phyloP scores from a whole-genome alignment of 1,284 basidiomycete genomes.

The Fistulinella cinereoalba region DNA sequence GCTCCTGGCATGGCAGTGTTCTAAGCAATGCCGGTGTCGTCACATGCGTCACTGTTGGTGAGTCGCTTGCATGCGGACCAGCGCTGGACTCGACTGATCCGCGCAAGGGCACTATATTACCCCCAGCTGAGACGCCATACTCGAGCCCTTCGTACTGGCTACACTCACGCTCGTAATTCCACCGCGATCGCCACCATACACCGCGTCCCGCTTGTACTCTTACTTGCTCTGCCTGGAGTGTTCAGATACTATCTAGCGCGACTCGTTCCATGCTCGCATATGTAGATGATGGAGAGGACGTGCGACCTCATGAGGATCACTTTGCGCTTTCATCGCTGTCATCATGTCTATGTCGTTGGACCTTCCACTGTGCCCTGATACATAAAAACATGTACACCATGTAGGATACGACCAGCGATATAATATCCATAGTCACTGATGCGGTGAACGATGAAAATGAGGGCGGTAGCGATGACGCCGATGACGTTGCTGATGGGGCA shows the following conservation, averaged over 20 bases:
- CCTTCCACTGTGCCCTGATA: constrained; percentile 5
- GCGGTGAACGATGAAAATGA: neutral
- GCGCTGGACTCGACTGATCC: constrained; percentile 1
- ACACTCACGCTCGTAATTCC: constrained; percentile 17
- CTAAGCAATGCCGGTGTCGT: constrained; percentile 5
- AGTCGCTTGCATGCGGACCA: constrained; percentile 2
- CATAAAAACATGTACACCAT: constrained; percentile 27
- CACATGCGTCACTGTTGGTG: constrained; percentile 17
- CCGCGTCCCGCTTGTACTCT: constrained; percentile 10
- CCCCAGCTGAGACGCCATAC: constrained; percentile 18
- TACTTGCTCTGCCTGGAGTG: constrained; percentile 9
- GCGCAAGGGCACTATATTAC: constrained; percentile 16
- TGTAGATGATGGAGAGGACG: constrained; percentile 23
- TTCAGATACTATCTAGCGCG: constrained; percentile 1
- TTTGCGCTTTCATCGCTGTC: constrained; percentile 17
- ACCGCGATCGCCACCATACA: constrained; percentile 12
- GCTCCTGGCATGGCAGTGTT: neutral
- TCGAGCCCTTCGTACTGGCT: constrained; percentile 22
- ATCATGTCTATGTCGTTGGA: constrained; percentile 19
- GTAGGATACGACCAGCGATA: constrained; percentile 32
- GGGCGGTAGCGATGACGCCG: neutral
- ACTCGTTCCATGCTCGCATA: constrained; percentile 9
- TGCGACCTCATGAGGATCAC: constrained; percentile 17
- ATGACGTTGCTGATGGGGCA: constrained; percentile 4
- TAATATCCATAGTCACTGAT: constrained; percentile 22